A percentile compares a stretch with the other conserved stretches of the same genome.
These are phyloP conservation scores for Digitaria exilis DNA, from an alignment of 202 grass and related monocot species.

Conservation along the genomic window DNA sequence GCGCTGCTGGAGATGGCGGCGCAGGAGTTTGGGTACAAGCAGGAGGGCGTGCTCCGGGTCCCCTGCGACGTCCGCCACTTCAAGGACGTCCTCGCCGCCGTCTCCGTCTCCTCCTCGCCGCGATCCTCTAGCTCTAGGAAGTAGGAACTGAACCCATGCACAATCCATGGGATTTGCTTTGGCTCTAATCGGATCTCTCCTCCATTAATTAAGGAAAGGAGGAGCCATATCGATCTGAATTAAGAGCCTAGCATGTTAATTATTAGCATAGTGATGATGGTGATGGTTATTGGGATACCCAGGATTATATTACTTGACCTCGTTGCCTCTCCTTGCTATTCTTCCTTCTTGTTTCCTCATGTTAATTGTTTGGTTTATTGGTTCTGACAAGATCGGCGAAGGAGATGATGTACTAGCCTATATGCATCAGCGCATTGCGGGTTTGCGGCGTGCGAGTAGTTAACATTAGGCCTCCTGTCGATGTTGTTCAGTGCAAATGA, in stretches of 20 bases:
- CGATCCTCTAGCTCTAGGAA: too few species aligned
- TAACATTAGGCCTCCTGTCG: slow-evolving; percentile 15
- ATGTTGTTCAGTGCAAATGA: slow-evolving; percentile 11
- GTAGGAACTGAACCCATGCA: slow-evolving; percentile 1
- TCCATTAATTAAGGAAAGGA: not conserved
- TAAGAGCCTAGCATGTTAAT: not conserved
- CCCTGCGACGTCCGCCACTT: slow-evolving; percentile 55
- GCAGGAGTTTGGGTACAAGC: slow-evolving; percentile 69
- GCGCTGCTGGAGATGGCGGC: slow-evolving; percentile 57
- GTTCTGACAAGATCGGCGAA: not conserved
- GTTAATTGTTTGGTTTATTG: not conserved
- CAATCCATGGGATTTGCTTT: too few species aligned
- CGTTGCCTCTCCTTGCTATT: not conserved
- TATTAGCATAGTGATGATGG: not conserved
- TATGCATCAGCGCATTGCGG: not conserved
- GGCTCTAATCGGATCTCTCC: not conserved
- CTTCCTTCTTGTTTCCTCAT: not conserved
- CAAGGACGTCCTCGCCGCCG: slow-evolving; percentile 39
- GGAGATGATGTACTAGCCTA: not conserved
- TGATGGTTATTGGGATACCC: not conserved
- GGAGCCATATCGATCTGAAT: not conserved
- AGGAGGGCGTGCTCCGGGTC: slow-evolving; percentile 63
- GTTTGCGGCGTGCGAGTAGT: not conserved
- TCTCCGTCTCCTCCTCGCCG: slow-evolving; percentile 14
- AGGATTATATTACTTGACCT: not conserved